phyloP scores from a whole-genome alignment of 441 rosid genomes.

The Populus hybrid region DNA sequence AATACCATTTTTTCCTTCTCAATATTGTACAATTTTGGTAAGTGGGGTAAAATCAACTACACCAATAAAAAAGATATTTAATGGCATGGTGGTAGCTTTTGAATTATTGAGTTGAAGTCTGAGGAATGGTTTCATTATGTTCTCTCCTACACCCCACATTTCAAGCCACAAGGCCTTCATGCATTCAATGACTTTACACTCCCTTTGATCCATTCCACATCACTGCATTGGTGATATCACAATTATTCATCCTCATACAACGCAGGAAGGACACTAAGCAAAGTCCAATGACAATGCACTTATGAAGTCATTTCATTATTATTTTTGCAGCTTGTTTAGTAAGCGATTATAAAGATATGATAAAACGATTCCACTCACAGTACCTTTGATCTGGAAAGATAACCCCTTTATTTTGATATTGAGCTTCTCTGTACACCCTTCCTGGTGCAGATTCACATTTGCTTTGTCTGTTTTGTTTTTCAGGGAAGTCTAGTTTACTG shows the following conservation, averaged over 20 bases:
- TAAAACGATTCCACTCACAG: not conserved
- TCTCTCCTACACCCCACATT: not conserved
- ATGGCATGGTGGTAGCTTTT: no score
- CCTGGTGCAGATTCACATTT: constrained; percentile 11
- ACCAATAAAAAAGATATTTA: no score
- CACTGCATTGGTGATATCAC: no score
- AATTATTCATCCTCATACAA: not conserved
- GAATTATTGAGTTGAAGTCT: not conserved
- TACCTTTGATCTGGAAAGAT: not conserved
- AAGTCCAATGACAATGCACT: not conserved
- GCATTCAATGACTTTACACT: not conserved
- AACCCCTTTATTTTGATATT: not conserved
- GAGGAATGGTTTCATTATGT: not conserved
- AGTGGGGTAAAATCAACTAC: no score
- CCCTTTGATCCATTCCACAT: not conserved
- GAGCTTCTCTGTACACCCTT: not conserved
- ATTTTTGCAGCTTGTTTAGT: not conserved
- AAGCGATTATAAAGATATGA: not conserved
- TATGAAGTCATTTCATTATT: not conserved
- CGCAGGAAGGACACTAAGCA: not conserved
- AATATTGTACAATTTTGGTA: no score
- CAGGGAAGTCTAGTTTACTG: constrained; percentile 95
- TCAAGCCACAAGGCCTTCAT: not conserved
- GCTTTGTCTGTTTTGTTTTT: constrained; percentile 22
- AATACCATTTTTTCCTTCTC: no score